Base-by-base conservation (phyloP, 2,329 filamentous ascomycete species). In the Neofusicoccum laricinum region DNA sequence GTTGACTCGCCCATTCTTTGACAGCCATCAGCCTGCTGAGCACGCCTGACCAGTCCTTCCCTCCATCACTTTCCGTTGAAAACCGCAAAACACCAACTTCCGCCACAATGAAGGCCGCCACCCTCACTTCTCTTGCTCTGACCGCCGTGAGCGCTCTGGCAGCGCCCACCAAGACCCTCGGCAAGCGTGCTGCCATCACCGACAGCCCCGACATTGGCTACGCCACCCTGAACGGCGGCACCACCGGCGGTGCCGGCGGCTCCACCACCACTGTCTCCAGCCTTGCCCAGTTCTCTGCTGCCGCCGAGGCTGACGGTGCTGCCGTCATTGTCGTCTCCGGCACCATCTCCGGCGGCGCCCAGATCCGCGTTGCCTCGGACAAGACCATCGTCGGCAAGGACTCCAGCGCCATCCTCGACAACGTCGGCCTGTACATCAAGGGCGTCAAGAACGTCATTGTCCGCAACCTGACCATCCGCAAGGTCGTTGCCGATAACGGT, bases 391-490 rank as follows among this genome's bases (percentile, higher is more conserved):
- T 85, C 61, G 84, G 84, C 64, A 78, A 82, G 64, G 79, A 82
- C 58, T 75, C 77, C 43, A 75, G 75, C 55, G 80, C 78, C 41
- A 73, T 76, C 55, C 75, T 85, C 21, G 75, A 77, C n/a, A 77
- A 79, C 58, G 73, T 81, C 62, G 80, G 80, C 7, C 73, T 86
- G 53, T 80, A 78, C 63, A 74, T 86, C 68, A 81, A 81, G 71
- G 71, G 75, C 41, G 76, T 73, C 17, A 78, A 71, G 64, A 87
- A 87, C 67, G 84, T 87, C 55, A 86, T 87, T 64, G 71, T 87
- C 55, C 82, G 82, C 51, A 87, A 87, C 75, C 71, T 87, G 41
- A 82, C 82, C 67, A 80, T 85, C 66, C 71, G 77, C 66, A 81
- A 84, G 64, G 81, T 85, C 1, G 75, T 77, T 11, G 76, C 78